Evolutionary conservation across 2,329 filamentous ascomycete species (phyloP), one percentile per base, ranked within the genome.

Genomic region (Diaporthe helianthi): DNA sequence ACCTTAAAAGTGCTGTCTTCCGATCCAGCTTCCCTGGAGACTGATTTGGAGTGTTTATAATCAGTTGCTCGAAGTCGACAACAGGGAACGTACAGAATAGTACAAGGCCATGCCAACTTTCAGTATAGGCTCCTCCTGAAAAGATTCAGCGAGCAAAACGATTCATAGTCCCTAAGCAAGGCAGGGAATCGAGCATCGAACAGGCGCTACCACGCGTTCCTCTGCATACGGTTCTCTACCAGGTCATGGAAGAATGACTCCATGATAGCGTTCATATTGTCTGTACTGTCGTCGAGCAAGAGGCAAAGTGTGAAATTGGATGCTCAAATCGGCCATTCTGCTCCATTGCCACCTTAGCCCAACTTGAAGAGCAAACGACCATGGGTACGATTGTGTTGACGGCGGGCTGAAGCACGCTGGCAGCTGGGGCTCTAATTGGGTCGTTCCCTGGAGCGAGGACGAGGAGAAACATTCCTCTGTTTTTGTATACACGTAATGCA

Each of bases 241-340:
- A 46, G 38, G 38, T 60, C 55, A 26, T n/a, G 5, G n/a, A 60
- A 44, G 13, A 60, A 60, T 46, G 55, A 60, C 55, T 46, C 38
- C 55, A 60, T 60, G 24, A 24, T 41, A 29, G 38, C 10, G 9
- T 26, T 19, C 2, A 12, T 38, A 2, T 60, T 38, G 17, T 29
- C 38, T 2, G 24, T 15, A 17, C 55, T 31, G 19, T 60, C 38
- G 24, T 60, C 38, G 24, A 60, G 55, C 17, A 60, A 17, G 38
- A 60, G 15, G 17, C 1, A 15, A 1, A 60, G 38, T 19, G 38
- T 46, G 13, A 46, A 46, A 60, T 38, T 60, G 38, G 12, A 60
- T 60, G 7, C 38, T 60, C 55, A 60, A 15, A 17, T 60, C 55
- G 10, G 13, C 38, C 24, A 60, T 60, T 60, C 24, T 60, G 55